Evolutionary conservation across 1,139 yeast species (phyloP).

Genomic region (Candida smagusa): DNA sequence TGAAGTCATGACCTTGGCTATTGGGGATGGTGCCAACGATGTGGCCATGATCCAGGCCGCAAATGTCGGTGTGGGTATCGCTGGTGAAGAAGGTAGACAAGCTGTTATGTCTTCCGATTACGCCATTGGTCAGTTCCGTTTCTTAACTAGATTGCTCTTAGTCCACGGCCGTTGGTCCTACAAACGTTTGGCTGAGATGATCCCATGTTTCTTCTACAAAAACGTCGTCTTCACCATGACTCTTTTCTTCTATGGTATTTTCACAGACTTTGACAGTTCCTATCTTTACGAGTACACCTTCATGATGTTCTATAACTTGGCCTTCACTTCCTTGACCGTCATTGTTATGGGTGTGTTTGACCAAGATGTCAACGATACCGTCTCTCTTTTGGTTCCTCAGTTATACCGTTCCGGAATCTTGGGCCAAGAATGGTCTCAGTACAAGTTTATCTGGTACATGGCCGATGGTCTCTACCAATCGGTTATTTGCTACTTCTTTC

Average conservation of each 20-base stretch:
- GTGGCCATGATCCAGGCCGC: conserved; percentile 71
- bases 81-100: conserved; percentile 68
- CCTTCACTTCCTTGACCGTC: conserved; percentile 61
- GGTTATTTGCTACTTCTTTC: conserved; percentile 53
- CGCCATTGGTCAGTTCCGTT: conserved; percentile 63
- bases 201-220: conserved; percentile 63
- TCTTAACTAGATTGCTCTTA: conserved; percentile 48
- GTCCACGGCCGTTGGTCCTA: conserved; percentile 69
- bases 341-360: conserved; percentile 58
- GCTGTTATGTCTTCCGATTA: conserved; percentile 68
- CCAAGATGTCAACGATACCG: conserved; percentile 59
- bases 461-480: conserved; percentile 58
- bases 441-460: conserved; percentile 55
- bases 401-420: conserved; percentile 54
- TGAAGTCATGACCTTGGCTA: conserved; percentile 60
- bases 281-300: conserved; percentile 60
- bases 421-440: conserved; percentile 51
- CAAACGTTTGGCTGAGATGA: conserved; percentile 60
- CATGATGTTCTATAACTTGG: conserved; percentile 63
- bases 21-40: conserved; percentile 69
- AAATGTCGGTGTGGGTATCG: conserved; percentile 64
- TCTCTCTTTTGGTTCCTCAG: conserved; percentile 57
- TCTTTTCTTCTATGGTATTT: conserved; percentile 61
- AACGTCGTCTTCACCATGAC: conserved; percentile 60
- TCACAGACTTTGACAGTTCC: conserved; percentile 57